A percentile compares a stretch with the other conserved stretches of the same genome.
Conservation (phyloP, 345 rosid species). For the Noccaea bulbosa region DNA sequence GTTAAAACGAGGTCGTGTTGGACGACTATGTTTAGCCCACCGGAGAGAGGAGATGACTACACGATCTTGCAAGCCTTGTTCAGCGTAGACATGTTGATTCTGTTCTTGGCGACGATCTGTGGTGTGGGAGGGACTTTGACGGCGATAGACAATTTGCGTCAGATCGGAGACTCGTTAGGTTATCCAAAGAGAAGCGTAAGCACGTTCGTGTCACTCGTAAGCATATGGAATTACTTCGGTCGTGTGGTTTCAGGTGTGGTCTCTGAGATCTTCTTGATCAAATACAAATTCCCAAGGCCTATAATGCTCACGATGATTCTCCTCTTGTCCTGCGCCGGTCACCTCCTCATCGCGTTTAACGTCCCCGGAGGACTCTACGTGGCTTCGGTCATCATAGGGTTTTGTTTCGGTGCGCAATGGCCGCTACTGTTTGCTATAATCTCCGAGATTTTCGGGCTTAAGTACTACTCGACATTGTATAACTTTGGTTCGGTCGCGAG, state of each 20-base stretch:
- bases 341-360: constrained; percentile 53
- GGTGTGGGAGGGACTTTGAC: constrained; percentile 58
- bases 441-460: constrained; percentile 61
- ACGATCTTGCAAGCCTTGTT: constrained; percentile 60
- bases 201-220: constrained; percentile 58
- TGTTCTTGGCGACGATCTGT: constrained; percentile 53
- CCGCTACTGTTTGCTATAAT: constrained; percentile 55
- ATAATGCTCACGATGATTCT: constrained; percentile 48
- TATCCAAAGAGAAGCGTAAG: constrained; percentile 49
- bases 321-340: constrained; percentile 51
- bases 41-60: constrained; percentile 61
- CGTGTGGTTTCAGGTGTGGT: constrained; percentile 53
- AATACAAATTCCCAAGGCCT: constrained; percentile 55
- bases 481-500: constrained; percentile 53
- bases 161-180: constrained; percentile 50
- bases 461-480: constrained; percentile 57
- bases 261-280: constrained; percentile 52
- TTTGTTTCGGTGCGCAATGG: constrained; percentile 59
- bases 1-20: constrained; percentile 43
- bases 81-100: constrained; percentile 58
- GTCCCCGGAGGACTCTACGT: constrained; percentile 56
- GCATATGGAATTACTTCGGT: constrained; percentile 65
- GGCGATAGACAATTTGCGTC: constrained; percentile 55
- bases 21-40: constrained; percentile 51
- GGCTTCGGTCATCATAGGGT: constrained; percentile 57